A percentile compares a stretch with the other conserved stretches of the same genome.
Conservation (phyloP, 768 basidiomycete genomes). For the Mycena amicta region DNA sequence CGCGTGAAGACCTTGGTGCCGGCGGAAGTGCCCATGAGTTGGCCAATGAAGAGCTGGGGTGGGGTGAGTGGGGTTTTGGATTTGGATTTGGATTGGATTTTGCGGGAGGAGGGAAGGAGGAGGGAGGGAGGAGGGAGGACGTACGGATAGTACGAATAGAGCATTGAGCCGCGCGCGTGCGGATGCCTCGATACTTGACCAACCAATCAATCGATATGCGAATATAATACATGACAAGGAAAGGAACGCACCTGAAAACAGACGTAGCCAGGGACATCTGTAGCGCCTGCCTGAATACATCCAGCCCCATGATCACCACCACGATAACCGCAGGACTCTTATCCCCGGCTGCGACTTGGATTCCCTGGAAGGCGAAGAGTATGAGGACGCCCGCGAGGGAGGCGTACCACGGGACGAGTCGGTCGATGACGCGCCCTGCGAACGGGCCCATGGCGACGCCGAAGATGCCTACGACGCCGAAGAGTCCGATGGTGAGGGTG, state of each 20-base stretch:
- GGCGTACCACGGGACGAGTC: slow-evolving; percentile 76
- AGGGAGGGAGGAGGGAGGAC: slow-evolving; percentile 26
- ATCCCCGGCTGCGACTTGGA: slow-evolving; percentile 73
- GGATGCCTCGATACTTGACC: slow-evolving; percentile 38
- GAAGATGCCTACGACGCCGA: slow-evolving; percentile 72
- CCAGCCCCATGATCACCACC: slow-evolving; percentile 70
- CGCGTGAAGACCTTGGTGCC: slow-evolving; percentile 71
- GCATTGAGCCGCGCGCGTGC: slow-evolving; percentile 79
- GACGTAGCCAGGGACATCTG: slow-evolving; percentile 68
- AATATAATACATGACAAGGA: slow-evolving; percentile 5
- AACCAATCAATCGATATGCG: slow-evolving; percentile 3
- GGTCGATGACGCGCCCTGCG: slow-evolving; percentile 69
- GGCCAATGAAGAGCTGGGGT: slow-evolving; percentile 73
- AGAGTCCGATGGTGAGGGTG: slow-evolving; percentile 57
- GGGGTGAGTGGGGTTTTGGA: too few species aligned
- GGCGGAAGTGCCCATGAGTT: slow-evolving; percentile 80
- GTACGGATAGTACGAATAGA: slow-evolving; percentile 67
- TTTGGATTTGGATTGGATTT: too few species aligned
- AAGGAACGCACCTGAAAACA: slow-evolving; percentile 65
- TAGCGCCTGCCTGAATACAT: slow-evolving; percentile 71
- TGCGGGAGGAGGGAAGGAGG: too few species aligned
- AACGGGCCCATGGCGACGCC: slow-evolving; percentile 73
- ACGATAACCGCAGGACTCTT: slow-evolving; percentile 72
- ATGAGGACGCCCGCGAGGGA: slow-evolving; percentile 56
- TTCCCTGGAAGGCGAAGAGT: slow-evolving; percentile 54